A percentile compares a stretch with the other conserved stretches of the same genome.
These are phyloP conservation scores for Fusarium compactum DNA, from an alignment of 2,329 filamentous ascomycete genomes.

Conservation along the genomic window DNA sequence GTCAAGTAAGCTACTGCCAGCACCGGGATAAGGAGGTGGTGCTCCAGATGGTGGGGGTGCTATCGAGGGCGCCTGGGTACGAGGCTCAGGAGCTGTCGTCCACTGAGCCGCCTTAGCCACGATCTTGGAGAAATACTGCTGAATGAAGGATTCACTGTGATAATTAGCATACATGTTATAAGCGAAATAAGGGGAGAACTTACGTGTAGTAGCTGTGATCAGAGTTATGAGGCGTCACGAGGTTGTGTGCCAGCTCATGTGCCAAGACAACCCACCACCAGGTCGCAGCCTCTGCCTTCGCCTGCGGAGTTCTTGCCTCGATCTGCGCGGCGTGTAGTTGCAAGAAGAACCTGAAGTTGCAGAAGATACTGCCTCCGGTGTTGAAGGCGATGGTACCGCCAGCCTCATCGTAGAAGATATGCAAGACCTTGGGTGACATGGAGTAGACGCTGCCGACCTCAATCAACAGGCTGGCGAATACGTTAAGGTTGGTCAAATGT, in stretches of 20 bases:
- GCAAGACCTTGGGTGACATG: conserved; percentile 75
- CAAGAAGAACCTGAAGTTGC: conserved; percentile 89
- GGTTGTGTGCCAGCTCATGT: conserved; percentile 95
- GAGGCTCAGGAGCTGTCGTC: conserved; percentile 38
- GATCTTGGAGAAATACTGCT: conserved; percentile 81
- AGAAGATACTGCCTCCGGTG: conserved; percentile 86
- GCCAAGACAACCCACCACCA: conserved; percentile 98
- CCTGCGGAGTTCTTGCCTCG: conserved; percentile 54
- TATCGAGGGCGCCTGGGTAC: conserved; percentile 14
- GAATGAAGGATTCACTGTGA: conserved; percentile 77
- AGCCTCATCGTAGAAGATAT: conserved; percentile 86
- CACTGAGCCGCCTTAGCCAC: conserved; percentile 64
- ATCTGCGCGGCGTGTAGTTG: conserved; percentile 76
- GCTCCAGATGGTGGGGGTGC: conserved; percentile 41
- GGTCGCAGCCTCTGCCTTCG: conserved; percentile 75
- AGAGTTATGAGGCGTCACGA: conserved; percentile 81
- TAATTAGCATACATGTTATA: conserved; percentile 31
- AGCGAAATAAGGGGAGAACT: conserved; percentile 45
- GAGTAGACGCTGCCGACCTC: conserved; percentile 80
- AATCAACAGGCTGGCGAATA: conserved; percentile 76
- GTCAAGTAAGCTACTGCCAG: conserved; percentile 42
- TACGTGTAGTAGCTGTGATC: conserved; percentile 86
- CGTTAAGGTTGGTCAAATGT: conserved; percentile 72
- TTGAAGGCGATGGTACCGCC: conserved; percentile 95
- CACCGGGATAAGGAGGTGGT: conserved; percentile 25